A percentile compares a stretch with the other conserved stretches of the same genome.
Evolutionary conservation across 2,329 filamentous ascomycete species (phyloP).

Genomic region (Ceratocystis colombiana): DNA sequence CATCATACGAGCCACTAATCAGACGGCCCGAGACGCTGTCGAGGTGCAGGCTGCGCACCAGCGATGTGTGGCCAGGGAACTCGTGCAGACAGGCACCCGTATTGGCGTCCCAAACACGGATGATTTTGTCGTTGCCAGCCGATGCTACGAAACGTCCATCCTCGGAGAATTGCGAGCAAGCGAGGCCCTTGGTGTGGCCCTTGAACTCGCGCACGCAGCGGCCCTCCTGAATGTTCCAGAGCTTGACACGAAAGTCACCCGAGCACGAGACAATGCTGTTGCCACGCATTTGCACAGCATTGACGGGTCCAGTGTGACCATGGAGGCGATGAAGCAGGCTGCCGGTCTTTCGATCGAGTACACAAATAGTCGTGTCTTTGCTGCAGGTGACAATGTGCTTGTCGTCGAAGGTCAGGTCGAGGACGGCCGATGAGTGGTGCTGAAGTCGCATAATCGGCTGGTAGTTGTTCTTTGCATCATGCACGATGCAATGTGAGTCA

Average conservation of each 20-base stretch:
- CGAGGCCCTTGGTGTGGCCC: constrained; percentile 84
- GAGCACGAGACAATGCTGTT: constrained; percentile 89
- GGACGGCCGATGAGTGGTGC: constrained; percentile 75
- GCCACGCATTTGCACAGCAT: constrained; percentile 88
- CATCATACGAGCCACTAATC: constrained; percentile 87
- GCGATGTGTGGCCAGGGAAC: constrained; percentile 69
- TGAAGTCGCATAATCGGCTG: constrained; percentile 66
- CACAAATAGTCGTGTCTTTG: constrained; percentile 86
- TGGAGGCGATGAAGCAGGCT: constrained; percentile 64
- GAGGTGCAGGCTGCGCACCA: constrained; percentile 84
- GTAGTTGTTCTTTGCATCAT: constrained; percentile 71
- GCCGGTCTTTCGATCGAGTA: constrained; percentile 82
- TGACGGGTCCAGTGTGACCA: constrained; percentile 85
- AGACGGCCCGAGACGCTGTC: constrained; percentile 79
- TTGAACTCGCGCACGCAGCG: constrained; percentile 82
- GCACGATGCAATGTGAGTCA: constrained; percentile 82
- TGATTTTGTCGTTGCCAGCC: constrained; percentile 88
- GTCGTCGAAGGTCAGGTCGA: constrained; percentile 88
- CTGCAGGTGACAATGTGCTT: constrained; percentile 93
- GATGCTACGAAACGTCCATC: constrained; percentile 89
- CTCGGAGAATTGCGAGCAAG: constrained; percentile 91
- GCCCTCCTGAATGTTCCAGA: constrained; percentile 90
- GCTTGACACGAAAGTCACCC: constrained; percentile 82
- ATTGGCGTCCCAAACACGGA: constrained; percentile 91
- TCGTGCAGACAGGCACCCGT: constrained; percentile 74